These are phyloP conservation scores for Saturnispora kantuleensis DNA, from an alignment of 805 yeast species.

Conservation along the genomic window DNA sequence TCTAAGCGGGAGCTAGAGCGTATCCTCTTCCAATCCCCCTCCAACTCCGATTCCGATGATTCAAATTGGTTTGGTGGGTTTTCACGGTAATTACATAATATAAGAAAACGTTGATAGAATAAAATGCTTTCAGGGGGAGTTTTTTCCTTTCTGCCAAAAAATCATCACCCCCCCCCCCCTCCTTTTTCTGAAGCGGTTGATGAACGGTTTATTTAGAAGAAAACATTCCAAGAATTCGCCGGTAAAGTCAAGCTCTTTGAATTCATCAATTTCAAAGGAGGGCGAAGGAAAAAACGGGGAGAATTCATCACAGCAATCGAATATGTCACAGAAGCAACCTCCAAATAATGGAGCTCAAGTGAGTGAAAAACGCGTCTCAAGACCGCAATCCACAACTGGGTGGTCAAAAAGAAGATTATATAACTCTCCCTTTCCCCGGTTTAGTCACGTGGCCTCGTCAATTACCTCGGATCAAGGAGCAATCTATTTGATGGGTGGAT, in stretches of 20 bases:
- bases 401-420: conserved; percentile 39
- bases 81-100: conserved; percentile 6
- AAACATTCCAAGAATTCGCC: background rate
- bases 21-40: background rate
- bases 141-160: too few relatives aligned
- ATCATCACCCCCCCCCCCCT: too few relatives aligned
- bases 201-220: conserved; percentile 3
- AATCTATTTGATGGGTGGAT: conserved; percentile 86
- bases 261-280: too few relatives aligned
- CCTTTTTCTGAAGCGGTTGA: background rate
- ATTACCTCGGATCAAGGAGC: conserved; percentile 72
- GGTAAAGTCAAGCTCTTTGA: background rate
- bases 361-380: background rate
- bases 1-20: background rate
- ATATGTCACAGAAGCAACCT: too few relatives aligned
- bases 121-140: too few relatives aligned
- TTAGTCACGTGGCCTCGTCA: conserved; percentile 81
- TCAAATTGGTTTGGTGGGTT: conserved; percentile 15
- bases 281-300: too few relatives aligned
- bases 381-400: background rate
- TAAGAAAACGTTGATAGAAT: background rate
- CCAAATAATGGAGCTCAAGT: too few relatives aligned
- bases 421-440: conserved; percentile 87
- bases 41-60: background rate
- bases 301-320: too few relatives aligned